Evolutionary conservation across 2,329 filamentous ascomycete genomes (phyloP).

Genomic region (Neophaeococcomyces mojaviensis): DNA sequence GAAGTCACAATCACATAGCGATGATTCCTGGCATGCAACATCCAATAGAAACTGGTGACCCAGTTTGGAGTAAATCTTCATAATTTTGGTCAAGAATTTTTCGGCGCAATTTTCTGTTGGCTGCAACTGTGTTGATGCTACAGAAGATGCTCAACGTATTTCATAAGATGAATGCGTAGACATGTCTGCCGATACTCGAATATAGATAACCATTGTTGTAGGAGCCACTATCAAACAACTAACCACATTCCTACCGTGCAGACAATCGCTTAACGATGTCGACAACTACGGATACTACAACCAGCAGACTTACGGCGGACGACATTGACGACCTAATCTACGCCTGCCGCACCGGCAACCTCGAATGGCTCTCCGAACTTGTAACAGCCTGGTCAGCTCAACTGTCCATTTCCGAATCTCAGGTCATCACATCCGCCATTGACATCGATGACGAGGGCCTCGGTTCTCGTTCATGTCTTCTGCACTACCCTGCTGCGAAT

Average conservation of each 20-base stretch:
- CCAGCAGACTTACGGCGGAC: constrained; percentile 14
- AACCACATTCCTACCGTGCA: neutral
- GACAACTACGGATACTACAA: constrained; percentile 6
- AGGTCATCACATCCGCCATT: constrained; percentile 61
- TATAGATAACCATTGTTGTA: no score
- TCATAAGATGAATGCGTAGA: no score
- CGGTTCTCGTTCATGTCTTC: constrained; percentile 38
- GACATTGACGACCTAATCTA: constrained; percentile 80
- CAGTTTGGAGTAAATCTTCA: no score
- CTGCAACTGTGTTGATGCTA: no score
- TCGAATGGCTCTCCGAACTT: constrained; percentile 55
- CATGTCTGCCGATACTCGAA: no score
- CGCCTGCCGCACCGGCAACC: constrained; percentile 70
- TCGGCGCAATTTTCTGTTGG: no score
- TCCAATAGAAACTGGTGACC: no score
- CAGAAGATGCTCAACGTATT: no score
- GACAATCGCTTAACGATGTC: neutral
- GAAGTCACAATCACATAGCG: no score
- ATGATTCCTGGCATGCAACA: no score
- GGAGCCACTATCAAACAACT: neutral
- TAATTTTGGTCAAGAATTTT: no score
- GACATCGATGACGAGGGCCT: constrained; percentile 62
- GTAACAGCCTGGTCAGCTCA: constrained; percentile 56
- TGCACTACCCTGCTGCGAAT: constrained; percentile 92
- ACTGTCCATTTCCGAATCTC: constrained; percentile 52